Evolutionary conservation across 148 eudicot species (phyloP).

Genomic region (Spergularia bocconei): DNA sequence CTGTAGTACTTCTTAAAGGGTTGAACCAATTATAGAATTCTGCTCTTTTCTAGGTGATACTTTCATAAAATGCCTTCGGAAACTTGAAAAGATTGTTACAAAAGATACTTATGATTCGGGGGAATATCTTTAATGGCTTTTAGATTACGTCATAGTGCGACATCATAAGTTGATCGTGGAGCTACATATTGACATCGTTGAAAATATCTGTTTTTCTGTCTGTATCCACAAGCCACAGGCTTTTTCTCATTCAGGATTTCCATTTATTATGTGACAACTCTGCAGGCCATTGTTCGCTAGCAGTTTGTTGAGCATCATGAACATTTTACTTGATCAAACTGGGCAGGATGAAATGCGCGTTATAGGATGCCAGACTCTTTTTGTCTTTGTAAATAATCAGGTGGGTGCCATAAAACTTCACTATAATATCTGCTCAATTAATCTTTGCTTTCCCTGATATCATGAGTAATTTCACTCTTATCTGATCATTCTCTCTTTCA

Average conservation of each 20-base stretch:
- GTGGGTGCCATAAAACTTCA: constrained; percentile 28
- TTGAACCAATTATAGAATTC: no score
- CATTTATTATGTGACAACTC: constrained; percentile 7
- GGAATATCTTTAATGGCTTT: neutral
- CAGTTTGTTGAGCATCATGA: constrained; percentile 74
- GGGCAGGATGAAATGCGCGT: constrained; percentile 73
- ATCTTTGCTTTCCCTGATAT: neutral
- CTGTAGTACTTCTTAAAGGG: no score
- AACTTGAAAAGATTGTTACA: neutral
- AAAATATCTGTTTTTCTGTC: neutral
- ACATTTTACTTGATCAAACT: constrained; percentile 82
- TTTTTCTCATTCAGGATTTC: neutral
- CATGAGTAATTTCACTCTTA: constrained; percentile 10
- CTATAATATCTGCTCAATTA: neutral
- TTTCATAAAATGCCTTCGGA: neutral
- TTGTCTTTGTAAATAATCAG: constrained; percentile 80
- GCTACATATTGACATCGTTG: neutral
- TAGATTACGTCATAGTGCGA: neutral
- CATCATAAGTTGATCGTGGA: neutral
- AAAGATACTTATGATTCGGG: neutral
- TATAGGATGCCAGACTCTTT: constrained; percentile 76
- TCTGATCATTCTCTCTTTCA: constrained; percentile 34
- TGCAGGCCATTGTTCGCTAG: constrained; percentile 94
- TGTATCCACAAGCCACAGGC: neutral
- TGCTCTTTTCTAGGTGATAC: neutral